Base-by-base conservation (phyloP, 208 protist genomes). In the Crithidia fasciculata region DNA sequence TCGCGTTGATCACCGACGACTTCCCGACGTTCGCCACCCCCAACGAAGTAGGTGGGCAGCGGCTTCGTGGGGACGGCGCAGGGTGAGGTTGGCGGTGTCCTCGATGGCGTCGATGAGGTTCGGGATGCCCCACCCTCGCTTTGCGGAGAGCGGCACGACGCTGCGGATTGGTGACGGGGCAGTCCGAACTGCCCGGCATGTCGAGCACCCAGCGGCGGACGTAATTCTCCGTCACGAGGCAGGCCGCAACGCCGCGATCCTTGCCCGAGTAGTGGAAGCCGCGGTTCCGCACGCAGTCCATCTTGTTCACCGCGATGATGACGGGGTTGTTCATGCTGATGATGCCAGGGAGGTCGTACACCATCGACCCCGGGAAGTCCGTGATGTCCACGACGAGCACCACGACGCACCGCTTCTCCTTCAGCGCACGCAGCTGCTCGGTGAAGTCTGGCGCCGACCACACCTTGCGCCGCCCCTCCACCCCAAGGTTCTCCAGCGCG, bases 281-380 rank as follows among this genome's bases (percentile, higher is more conserved):
- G 19, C 91, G 91, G 72, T 93, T 94, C 9, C 89, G 82, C 36
- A 97, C 75, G 76, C 91, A 96, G 78, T 97, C 93, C 87, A 95
- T 94, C 82, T 97, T 97, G 75, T 97, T 97, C 12, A 91, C 91
- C 7, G 85, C 91, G 49, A 97, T 92, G 61, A 97, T 96, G 28
- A 97, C 91, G 13, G 86, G 69, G 65, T 97, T 97, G 80, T 97
- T 97, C 93, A 97, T 97, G 66, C 89, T 94, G 74, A 97, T 95
- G 15, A 97, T 74, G 3, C 93, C 90, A 13, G 91, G 90, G 52
- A 97, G 73, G 71, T 97, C 87, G 73, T 93, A 93, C 54, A 97
- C 86, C 91, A 97, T 96, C 49, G 91, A 90, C 9, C 91, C 93
- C 18, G 90, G 90, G 78, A 97, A 97, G 78, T 97, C 93, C 6